Base-by-base conservation (phyloP, 179 eudicot genomes). In the Silene noctiflora region DNA sequence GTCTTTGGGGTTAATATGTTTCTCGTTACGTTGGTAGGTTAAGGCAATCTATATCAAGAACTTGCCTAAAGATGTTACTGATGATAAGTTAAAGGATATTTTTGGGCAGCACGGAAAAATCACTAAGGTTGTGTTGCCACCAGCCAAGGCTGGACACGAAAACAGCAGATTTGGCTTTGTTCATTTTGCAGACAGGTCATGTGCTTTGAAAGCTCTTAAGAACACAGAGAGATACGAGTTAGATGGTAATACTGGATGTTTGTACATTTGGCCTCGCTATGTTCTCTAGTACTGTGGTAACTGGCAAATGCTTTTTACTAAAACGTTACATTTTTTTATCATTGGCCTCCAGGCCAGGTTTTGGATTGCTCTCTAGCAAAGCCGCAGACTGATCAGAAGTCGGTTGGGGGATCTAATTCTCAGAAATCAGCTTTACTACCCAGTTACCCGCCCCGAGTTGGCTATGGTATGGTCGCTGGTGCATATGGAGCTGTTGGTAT, bases 301-400 rank as follows among this genome's bases (percentile, higher is more conserved):
- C 11, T 60, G 76, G 17, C 4, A 73, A 7, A 24, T 68, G 67
- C 68, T 73, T 24, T 72, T 42, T 62, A 20, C 75, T 65, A 44
- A 56, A 13, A 27, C 13, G 6, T 24, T 59, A 19, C 25, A 56
- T 71, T 71, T 21, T 58, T 35, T 39, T 39, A 71, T 74, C 31
- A 7, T 53, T 68, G 61, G 11, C 65, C 77, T 74, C 21, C 82
- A 94, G 98, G 97, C 73, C 94, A 91, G 84, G 80, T 84, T 58
- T 77, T 91, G 80, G 96, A 94, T 79, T 92, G 96, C 84, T 92
- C 96, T 46, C 87, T 94, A 81, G 98, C 98, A 67, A 94, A 94
- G 83, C 98, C 97, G 73, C 98, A 91, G 78, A 86, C 89, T 59
- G 98, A 94, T 63, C 97, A 91, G 84, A 92, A 86, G 83, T 69